Base-by-base conservation (phyloP, 2,329 filamentous ascomycete genomes). In the Plenodomus biglobosus region DNA sequence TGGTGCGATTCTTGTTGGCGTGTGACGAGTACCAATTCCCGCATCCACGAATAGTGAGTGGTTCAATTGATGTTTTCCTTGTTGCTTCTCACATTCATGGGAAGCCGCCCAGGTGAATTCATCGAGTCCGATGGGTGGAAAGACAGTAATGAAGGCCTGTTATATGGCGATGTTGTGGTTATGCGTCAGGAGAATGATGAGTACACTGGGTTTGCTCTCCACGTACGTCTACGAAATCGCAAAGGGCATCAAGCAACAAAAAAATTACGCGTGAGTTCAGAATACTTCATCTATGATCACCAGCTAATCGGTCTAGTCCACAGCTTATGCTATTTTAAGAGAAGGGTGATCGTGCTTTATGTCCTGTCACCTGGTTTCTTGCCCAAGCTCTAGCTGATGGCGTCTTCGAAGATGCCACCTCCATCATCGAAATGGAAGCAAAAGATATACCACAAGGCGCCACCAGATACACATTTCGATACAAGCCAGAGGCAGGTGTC, bases 31-130 rank as follows among this genome's bases (percentile, higher is more conserved):
- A 56, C 30, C 37, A 39, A 11, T 35, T n/a, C 13, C 0, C 40
- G 11, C 47, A 56, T 24, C 45, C 24, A 16, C 47, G 50, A 7
- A 16, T 40, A 40, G 20, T n/a, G 41, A 8, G 30, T 50, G 7
- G n/a, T n/a, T n/a, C 44, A 53, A 20, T n/a, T 56, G 8, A 42
- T 42, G 5, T 56, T 53, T 40, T 8, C 34, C 13, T n/a, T 51
- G 13, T 2, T 40, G 1, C 27, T 51, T 16, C 24, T 41, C 17
- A 34, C 21, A 3, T 13, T 20, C 2, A 1, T 35, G 15, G 48
- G 48, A 6, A 42, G 21, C 32, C 40, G 48, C 1, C 40, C 24
- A 3, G 44, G 48, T 3, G 48, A 51, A 13, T 17, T 44, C 19
- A 47, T 47, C 21, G 35, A 51, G 38, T 51, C 38, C 15, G 36